Base-by-base conservation (phyloP, 345 rosid genomes). In the Eucalyptus camaldulensis region DNA sequence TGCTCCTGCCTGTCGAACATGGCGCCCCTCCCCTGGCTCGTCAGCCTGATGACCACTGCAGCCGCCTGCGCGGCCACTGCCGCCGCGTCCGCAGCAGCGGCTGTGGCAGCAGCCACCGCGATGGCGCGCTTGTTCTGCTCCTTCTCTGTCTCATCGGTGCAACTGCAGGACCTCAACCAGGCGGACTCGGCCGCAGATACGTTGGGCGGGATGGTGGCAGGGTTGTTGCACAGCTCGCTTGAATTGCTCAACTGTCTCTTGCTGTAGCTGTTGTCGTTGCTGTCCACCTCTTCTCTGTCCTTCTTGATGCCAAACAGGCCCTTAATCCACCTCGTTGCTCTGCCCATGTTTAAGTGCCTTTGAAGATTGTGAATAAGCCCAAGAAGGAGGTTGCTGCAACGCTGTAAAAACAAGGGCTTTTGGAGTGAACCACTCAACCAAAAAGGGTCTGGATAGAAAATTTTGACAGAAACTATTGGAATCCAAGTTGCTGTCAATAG, bases 311-410 rank as follows among this genome's bases (percentile, higher is more conserved):
- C 96, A 43, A 97, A 95, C 85, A 97, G 88, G 88, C 96, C 93
- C 94, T 94, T 97, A 33, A 97, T 89, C 99, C 99, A 96, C 92
- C 95, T 94, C 45, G 94, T 91, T 49, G 96, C 98, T 91, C 94
- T 95, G 29, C 98, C 98, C 98, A 96, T 95, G 19, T 50, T 50
- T 24, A 15, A 14, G 33, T n/a, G 80, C 25, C 25, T 25, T 14
- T 47, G 49, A 80, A 72, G 86, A 40, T 86, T 43, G 86, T 22
- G 86, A 22, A 44, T 22, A 76, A 60, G 81, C 8, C 85, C 85
- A 86, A 51, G 80, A 87, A 88, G 89, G 86, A 53, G 89, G 89
- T 21, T 76, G 47, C 62, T 8, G 58, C 81, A 72, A 72, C 81
- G 22, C 45, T 21, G 81, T 37, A 72, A 72, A 33, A 76, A 10